These are phyloP conservation scores for Fraxinus velutina DNA, from an alignment of 305 asterid species.

Conservation along the genomic window DNA sequence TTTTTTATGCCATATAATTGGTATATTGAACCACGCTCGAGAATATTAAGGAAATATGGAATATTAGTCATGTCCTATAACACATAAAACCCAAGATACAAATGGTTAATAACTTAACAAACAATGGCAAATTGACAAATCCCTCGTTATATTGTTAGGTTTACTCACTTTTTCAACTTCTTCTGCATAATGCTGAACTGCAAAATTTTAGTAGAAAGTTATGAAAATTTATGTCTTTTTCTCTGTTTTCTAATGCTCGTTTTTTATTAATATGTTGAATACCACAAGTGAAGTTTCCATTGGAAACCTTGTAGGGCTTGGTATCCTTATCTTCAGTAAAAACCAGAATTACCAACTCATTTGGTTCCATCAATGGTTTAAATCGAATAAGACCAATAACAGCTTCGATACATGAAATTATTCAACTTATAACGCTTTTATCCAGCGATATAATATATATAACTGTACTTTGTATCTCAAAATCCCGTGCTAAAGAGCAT, in stretches of 20 bases:
- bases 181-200: neutral
- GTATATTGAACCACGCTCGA: neutral
- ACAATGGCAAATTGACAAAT: neutral
- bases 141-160: neutral
- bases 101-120: neutral
- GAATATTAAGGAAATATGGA: neutral
- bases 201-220: neutral
- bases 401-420: neutral
- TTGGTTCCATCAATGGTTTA: slow-evolving; percentile 31
- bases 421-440: neutral
- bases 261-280: neutral
- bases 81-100: neutral
- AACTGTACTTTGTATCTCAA: neutral
- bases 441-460: neutral
- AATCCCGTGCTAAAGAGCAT: neutral
- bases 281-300: neutral
- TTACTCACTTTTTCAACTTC: neutral
- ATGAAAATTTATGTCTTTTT: neutral
- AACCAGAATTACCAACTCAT: slow-evolving; percentile 16
- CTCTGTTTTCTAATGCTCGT: neutral
- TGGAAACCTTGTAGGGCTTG: neutral
- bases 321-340: neutral
- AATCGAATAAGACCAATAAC: slow-evolving; percentile 27
- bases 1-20: neutral
- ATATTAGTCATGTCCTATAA: neutral